These are phyloP conservation scores for Drosera capensis DNA, from an alignment of 148 eudicot species.

Conservation along the genomic window DNA sequence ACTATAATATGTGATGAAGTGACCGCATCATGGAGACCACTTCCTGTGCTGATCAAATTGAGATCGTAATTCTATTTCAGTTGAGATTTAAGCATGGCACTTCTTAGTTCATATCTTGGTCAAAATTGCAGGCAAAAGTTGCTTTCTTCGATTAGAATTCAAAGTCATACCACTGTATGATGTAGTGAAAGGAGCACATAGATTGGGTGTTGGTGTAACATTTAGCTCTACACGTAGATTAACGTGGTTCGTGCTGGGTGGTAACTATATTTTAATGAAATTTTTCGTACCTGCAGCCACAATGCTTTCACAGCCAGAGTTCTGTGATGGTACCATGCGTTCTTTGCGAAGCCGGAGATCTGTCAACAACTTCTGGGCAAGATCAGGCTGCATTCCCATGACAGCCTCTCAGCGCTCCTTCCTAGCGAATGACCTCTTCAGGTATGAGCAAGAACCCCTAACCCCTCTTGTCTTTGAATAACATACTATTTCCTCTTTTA, in stretches of 20 bases:
- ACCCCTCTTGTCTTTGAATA: background rate
- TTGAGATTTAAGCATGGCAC: too few relatives aligned
- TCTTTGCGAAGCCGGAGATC: slow-evolving; percentile 67
- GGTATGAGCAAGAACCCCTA: too few relatives aligned
- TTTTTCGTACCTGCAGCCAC: slow-evolving; percentile 27
- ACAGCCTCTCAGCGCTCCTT: background rate
- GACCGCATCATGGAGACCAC: too few relatives aligned
- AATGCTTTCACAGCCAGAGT: slow-evolving; percentile 20
- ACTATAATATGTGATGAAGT: too few relatives aligned
- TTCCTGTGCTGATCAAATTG: too few relatives aligned
- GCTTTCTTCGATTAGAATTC: too few relatives aligned
- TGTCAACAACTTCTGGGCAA: slow-evolving; percentile 73
- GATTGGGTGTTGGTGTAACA: background rate
- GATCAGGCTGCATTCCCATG: slow-evolving; percentile 64
- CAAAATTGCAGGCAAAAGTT: too few relatives aligned
- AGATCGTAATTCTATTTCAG: too few relatives aligned
- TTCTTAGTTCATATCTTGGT: too few relatives aligned
- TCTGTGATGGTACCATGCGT: slow-evolving; percentile 44
- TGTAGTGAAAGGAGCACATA: background rate
- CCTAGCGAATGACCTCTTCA: background rate
- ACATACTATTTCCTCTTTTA: too few relatives aligned
- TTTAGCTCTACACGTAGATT: background rate
- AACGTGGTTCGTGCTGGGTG: too few relatives aligned
- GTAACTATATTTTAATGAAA: background rate
- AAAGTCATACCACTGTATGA: too few relatives aligned